These are phyloP conservation scores for Arxiozyma slooffiae DNA, from an alignment of 1,139 yeast species.

Conservation along the genomic window DNA sequence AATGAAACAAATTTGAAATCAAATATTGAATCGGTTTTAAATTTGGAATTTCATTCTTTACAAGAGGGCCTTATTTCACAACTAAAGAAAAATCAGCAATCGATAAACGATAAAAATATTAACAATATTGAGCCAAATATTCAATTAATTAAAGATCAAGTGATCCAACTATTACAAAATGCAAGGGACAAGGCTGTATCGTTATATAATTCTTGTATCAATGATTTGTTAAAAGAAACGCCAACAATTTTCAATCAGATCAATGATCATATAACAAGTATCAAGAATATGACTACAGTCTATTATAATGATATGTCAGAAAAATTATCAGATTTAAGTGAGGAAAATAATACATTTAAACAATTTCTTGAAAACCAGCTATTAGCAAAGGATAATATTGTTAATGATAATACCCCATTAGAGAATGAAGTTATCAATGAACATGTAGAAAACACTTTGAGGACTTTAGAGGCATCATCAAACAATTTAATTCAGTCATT, in stretches of 20 bases:
- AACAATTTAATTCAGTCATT: conserved; percentile 22
- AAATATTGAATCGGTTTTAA: conserved; percentile 22
- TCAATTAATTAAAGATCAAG: conserved; percentile 17
- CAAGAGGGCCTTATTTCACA: conserved; percentile 15
- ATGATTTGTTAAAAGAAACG: conserved; percentile 17
- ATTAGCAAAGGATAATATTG: conserved; percentile 21
- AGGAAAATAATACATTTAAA: conserved; percentile 31
- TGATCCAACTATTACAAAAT: conserved; percentile 12
- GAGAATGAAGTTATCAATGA: conserved; percentile 11
- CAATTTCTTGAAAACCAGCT: conserved; percentile 28
- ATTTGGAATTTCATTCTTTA: conserved; percentile 19
- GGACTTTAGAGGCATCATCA: conserved; percentile 27
- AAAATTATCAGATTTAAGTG: conserved; percentile 25
- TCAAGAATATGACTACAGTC: conserved; percentile 9
- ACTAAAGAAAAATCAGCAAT: not conserved
- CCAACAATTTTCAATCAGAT: conserved; percentile 20
- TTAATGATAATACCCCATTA: conserved; percentile 23
- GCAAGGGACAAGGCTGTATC: conserved; percentile 16
- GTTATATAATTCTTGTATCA: conserved; percentile 20
- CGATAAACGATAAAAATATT: conserved; percentile 4
- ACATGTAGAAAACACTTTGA: conserved; percentile 24
- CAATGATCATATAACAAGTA: conserved; percentile 10
- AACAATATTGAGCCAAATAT: conserved; percentile 15
- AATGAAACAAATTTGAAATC: conserved; percentile 27
- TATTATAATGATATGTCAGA: conserved; percentile 19